Base-by-base conservation (phyloP, 306 rosid species). In the Malus asiatica region DNA sequence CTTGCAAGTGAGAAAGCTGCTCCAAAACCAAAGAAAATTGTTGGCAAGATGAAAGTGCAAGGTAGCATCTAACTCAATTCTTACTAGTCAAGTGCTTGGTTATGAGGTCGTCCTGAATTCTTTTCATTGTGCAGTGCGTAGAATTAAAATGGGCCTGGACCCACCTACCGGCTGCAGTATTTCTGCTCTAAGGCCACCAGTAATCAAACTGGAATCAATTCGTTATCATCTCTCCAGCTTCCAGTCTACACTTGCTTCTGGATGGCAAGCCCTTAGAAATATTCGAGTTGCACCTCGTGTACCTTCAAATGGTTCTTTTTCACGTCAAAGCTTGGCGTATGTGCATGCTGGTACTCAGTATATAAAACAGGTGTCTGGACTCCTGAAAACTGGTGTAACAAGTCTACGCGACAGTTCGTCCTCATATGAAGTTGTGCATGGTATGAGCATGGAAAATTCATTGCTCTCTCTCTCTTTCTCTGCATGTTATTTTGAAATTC, bases 31-130 rank as follows among this genome's bases (percentile, higher is more conserved):
- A 96, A 90, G 82, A 96, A 90, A 78, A 87, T 87, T 62, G 82
- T 89, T 84, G 98, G 98, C 81, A 96, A 93, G 89, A 90, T 96
- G 93, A 96, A 88, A 83, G 97, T 96, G 85, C 99, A 96, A 90
- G 99, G 99, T 96, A 88, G 58, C 51, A 75, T 82, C 70, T 46
- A 20, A 73, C 68, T 65, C 45, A 69, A 35, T 45, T 75, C 51
- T 63, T 55, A 59, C 68, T 66, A 22, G 71, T 84, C 48, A 75
- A 71, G 75, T 64, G 69, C 44, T 78, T 73, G 32, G 45, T 33
- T 45, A 68, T 12, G 32, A n/a, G 67, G 68, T 66, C 59, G 27
- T 72, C 35, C 75, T 80, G 66, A 82, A 30, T 30, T 69, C 35
- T 74, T 68, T 78, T 78, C 38, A 48, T 68, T 76, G 38, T 84